Evolutionary conservation across 176 grass and related monocot species (phyloP).

Genomic region (Zea luxurians): DNA sequence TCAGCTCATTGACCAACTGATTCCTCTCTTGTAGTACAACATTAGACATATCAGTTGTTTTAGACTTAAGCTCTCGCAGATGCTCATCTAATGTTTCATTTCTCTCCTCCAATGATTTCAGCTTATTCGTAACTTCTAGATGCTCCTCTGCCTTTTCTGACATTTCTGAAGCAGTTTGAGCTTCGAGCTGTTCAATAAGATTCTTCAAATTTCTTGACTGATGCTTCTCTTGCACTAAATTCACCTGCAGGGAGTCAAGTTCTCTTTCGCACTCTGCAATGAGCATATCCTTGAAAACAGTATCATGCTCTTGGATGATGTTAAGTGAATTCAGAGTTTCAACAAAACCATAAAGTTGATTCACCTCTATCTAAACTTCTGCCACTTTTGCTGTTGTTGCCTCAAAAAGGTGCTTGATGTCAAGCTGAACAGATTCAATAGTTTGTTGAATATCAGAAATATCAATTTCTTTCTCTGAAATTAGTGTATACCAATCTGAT

Average conservation of each 20-base stretch:
- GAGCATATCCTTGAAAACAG: slow-evolving; percentile 46
- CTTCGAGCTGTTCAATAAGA: too few species aligned
- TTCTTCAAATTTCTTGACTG: too few species aligned
- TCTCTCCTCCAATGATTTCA: slow-evolving; percentile 42
- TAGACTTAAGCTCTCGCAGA: slow-evolving; percentile 37
- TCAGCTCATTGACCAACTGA: too few species aligned
- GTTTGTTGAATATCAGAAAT: slow-evolving; percentile 50
- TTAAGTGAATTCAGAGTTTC: too few species aligned
- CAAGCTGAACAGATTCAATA: slow-evolving; percentile 46
- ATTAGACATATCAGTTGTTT: slow-evolving; percentile 40
- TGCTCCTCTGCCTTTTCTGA: too few species aligned
- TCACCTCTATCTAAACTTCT: too few species aligned
- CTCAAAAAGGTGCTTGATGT: too few species aligned
- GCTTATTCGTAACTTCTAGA: slow-evolving; percentile 38
- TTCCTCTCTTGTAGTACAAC: too few species aligned
- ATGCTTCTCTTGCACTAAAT: too few species aligned
- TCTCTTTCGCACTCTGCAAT: slow-evolving; percentile 49
- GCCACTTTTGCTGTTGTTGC: too few species aligned
- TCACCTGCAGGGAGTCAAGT: slow-evolving; percentile 24
- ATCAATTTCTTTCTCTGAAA: slow-evolving; percentile 62
- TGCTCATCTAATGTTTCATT: slow-evolving; percentile 48
- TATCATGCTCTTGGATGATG: slow-evolving; percentile 61
- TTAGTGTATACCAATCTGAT: slow-evolving; percentile 53
- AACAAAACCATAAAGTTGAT: too few species aligned
- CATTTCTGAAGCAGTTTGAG: too few species aligned